phyloP scores from a whole-genome alignment of 2,329 filamentous ascomycete species.

The Keithomyces neogunnii region DNA sequence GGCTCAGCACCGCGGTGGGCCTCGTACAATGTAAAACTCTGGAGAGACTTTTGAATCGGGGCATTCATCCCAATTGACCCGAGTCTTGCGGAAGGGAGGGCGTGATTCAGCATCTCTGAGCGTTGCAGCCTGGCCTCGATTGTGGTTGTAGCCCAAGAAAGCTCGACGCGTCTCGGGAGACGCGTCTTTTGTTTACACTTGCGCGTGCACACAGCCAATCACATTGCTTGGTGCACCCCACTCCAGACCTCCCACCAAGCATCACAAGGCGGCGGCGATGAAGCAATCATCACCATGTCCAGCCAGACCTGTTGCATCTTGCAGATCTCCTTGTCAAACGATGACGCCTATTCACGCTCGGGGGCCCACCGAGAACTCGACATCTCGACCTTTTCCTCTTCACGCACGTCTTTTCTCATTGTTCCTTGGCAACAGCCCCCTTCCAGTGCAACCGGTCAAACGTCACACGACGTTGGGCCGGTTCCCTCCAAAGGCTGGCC shows the following conservation, averaged over 20 bases:
- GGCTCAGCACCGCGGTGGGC: background rate
- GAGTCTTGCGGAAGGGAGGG: background rate
- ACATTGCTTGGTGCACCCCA: background rate
- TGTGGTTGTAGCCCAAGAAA: background rate
- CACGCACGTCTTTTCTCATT: background rate
- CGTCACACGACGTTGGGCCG: too few species aligned
- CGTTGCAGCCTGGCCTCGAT: background rate
- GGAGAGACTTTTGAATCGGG: background rate
- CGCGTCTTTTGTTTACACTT: conserved; percentile 8
- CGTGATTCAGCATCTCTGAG: background rate
- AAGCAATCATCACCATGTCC: background rate
- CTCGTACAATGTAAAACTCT: too few species aligned
- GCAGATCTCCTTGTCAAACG: background rate
- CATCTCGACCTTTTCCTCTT: background rate
- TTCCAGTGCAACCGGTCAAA: background rate
- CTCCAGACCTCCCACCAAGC: background rate
- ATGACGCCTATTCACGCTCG: background rate
- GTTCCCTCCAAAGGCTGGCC: background rate
- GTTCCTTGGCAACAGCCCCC: background rate
- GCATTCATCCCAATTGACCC: background rate
- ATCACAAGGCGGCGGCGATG: background rate
- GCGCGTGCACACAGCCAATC: conserved; percentile 3
- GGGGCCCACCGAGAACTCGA: background rate
- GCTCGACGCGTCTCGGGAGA: conserved; percentile 2
- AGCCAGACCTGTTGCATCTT: background rate